Evolutionary conservation across 148 eudicot species (phyloP), one percentile per base, ranked within the genome.

Genomic region (Selenicereus undatus): DNA sequence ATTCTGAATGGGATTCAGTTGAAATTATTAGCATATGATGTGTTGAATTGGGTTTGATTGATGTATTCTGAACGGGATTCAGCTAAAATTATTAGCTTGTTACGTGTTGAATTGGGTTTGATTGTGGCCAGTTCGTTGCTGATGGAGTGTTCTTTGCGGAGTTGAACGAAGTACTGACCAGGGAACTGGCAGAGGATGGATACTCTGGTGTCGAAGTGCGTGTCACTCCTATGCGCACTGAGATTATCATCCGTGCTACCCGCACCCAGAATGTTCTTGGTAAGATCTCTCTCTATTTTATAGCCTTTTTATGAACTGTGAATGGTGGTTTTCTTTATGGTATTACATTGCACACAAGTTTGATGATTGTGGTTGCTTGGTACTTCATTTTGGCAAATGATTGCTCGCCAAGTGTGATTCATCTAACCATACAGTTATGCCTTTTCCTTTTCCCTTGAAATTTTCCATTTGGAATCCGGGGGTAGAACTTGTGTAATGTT

Each of bases 91-190:
- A 20, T 17, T 56, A 13, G 42, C 3, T 32, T 71, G 0, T 32
- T 35, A 14, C 11, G 39, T 17, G 22, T 74, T 74, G 20, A 45
- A 1, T 6, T 45, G 60, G 18, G 32, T n/a, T 45, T 50, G 22
- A 51, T 21, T 50, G 29, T 20, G 51, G 21, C 13, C 58, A 76
- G 95, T 91, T 91, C 68, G 90, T 91, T 51, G 91, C 94, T 50
- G 94, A 91, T 75, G 94, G 92, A 83, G 94, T 91, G 45, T 91
- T 91, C 85, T 91, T 80, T 42, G 94, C 94, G 20, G 92, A 91
- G 85, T 83, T 91, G 79, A 91, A 91, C 71, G 94, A 91, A 80
- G 91, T 88, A 0, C 36, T 89, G 84, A 91, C 88, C 1, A 88
- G 94, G 50, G 94, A 90, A 86, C 81, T 91, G 0, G 94, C 94